phyloP scores from a whole-genome alignment of 768 basidiomycete species.

The Kwoniella heveanensis region DNA sequence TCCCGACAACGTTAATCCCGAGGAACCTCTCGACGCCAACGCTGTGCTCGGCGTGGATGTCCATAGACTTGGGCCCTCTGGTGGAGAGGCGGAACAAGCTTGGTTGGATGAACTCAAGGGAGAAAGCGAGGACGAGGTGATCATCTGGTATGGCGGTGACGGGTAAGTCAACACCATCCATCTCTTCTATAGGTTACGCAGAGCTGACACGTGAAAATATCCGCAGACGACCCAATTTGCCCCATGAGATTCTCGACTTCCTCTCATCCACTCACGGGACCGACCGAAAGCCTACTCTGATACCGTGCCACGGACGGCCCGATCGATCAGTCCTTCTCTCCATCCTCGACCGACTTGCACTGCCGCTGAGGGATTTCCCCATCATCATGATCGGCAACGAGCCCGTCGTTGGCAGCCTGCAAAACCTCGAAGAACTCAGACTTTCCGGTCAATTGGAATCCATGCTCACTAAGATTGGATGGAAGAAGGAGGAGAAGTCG shows the following conservation, averaged over 20 bases:
- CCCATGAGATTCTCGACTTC: conserved; percentile 26
- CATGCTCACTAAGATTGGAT: conserved; percentile 32
- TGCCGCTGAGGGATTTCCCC: conserved; percentile 23
- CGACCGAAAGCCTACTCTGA: conserved; percentile 25
- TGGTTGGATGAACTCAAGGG: conserved; percentile 45
- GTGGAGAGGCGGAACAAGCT: conserved; percentile 21
- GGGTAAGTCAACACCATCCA: conserved; percentile 22
- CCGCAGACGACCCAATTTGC: conserved; percentile 12
- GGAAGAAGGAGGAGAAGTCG: conserved; percentile 16
- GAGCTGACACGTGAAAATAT: background rate
- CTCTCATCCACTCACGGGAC: conserved; percentile 25
- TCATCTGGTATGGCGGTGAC: conserved; percentile 50
- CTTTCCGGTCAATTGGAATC: conserved; percentile 23
- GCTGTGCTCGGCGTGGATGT: conserved; percentile 33
- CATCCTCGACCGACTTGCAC: conserved; percentile 22
- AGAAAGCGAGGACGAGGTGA: conserved; percentile 44
- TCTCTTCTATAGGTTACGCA: background rate
- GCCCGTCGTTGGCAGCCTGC: conserved; percentile 23
- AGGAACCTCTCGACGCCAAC: conserved; percentile 44
- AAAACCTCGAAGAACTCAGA: conserved; percentile 22
- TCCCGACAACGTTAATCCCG: conserved; percentile 32
- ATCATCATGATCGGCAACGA: conserved; percentile 37
- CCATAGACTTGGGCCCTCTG: conserved; percentile 33
- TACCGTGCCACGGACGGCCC: conserved; percentile 29
- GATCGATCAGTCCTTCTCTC: conserved; percentile 21